Percentiles rank a stretch among this genome's conserved stretches.
These are phyloP conservation scores for Rhodotorula taiwanensis DNA, from an alignment of 768 basidiomycete genomes.

Conservation along the genomic window DNA sequence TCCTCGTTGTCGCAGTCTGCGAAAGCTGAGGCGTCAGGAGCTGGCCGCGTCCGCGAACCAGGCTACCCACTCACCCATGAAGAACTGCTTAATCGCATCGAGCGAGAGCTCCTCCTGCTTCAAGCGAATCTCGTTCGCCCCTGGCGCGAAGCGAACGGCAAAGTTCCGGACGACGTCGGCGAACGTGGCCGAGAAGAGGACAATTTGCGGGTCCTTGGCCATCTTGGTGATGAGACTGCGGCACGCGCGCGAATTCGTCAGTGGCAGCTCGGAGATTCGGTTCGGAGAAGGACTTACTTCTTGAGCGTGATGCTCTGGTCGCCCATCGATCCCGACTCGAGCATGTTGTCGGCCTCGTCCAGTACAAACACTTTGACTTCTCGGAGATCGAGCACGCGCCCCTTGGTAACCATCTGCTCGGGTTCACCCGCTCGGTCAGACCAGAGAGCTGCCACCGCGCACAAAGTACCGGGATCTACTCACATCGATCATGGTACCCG, in stretches of 20 bases:
- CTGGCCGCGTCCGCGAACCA: neutral
- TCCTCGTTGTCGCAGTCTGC: conserved; percentile 72
- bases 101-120: conserved; percentile 89
- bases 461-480: conserved; percentile 45
- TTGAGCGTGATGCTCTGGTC: conserved; percentile 91
- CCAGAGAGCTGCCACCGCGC: neutral
- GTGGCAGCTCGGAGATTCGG: conserved; percentile 49
- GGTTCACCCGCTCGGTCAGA: neutral
- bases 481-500: conserved; percentile 87
- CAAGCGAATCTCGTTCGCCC: conserved; percentile 91
- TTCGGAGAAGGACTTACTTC: conserved; percentile 60
- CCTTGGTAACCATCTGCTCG: conserved; percentile 36
- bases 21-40: neutral
- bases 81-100: conserved; percentile 91
- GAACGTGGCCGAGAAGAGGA: conserved; percentile 98
- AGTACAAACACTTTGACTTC: conserved; percentile 87
- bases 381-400: conserved; percentile 56
- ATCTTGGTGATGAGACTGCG: conserved; percentile 38
- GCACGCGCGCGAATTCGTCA: conserved; percentile 34
- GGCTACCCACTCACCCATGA: conserved; percentile 55
- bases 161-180: conserved; percentile 87
- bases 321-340: conserved; percentile 77
- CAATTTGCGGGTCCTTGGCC: conserved; percentile 56
- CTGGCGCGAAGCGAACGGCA: conserved; percentile 84
- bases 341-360: conserved; percentile 98